Base-by-base conservation (phyloP, 176 grass and related monocot species). In the Poa annua region DNA sequence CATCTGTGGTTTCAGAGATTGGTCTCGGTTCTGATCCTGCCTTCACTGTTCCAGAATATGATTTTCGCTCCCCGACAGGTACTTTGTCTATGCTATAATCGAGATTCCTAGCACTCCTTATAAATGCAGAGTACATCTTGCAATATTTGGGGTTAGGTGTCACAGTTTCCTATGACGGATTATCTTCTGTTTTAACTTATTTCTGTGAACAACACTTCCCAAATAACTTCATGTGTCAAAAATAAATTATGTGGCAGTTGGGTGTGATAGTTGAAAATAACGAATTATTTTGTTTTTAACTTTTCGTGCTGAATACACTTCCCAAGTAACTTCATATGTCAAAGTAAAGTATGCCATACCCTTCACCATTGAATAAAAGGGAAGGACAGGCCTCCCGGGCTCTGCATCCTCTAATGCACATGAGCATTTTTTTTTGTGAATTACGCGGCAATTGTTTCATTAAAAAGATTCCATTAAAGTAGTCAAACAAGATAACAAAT, bases 61-160 rank as follows among this genome's bases (percentile, higher is more conserved):
- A 98, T 89, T 98, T 98, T 72, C 90, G 92, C 61, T 98, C 96
- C 35, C 96, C 96, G 48, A 93, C 81, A 86, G 92, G 96, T 98
- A 91, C 19, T 80, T 42, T 73, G 14, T 85, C 11, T 83, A 34
- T 61, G 14, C 74, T 85, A 41, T 74, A 83, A 71, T 47, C 55
- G 11, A 80, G 9, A 83, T 76, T 83, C 80, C 36, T 15, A 53
- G 51, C 52, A 54, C 7, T 76, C 7, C 47, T 52, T 25, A 74
- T 80, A 33, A n/a, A 50, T 82, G 16, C 61, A 59, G 8, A 83
- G 39, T 77, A 76, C 39, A 44, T 36, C 6, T 41, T 88, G 38
- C 61, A 51, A 11, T 83, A 52, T 52, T 78, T 61, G 1, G 4
- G 29, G 59, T 53, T 32, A 85, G 17, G 52, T 15, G 56, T 74